Evolutionary conservation across 805 yeast genomes (phyloP).

Genomic region (Saturnispora sekii): DNA sequence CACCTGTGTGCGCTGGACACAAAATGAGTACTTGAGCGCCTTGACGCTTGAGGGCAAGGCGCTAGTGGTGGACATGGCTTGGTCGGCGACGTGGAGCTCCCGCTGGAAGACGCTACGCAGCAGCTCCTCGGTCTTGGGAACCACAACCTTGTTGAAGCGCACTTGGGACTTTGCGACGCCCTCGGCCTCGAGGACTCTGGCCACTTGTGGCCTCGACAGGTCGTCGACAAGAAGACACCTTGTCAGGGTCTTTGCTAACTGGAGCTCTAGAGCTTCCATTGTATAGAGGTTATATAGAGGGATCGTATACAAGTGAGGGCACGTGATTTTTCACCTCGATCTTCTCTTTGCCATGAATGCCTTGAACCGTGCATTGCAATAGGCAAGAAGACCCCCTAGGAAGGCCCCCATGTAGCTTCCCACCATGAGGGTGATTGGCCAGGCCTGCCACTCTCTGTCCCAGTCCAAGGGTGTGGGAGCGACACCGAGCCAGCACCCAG

Average conservation of each 20-base stretch:
- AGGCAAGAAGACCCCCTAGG: slow-evolving; percentile 34
- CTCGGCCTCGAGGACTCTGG: slow-evolving; percentile 23
- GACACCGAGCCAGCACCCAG: slow-evolving; percentile 91
- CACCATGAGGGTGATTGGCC: slow-evolving; percentile 82
- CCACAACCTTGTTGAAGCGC: slow-evolving; percentile 21
- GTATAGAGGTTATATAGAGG: too few relatives aligned
- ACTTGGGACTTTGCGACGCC: slow-evolving; percentile 16
- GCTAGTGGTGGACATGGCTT: slow-evolving; percentile 20
- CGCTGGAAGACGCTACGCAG: slow-evolving; percentile 16
- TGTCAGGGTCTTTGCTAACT: neutral
- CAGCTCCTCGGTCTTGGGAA: slow-evolving; percentile 8
- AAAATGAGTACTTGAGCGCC: slow-evolving; percentile 16
- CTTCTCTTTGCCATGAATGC: neutral
- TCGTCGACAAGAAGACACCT: neutral
- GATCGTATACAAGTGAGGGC: too few relatives aligned
- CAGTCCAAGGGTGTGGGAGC: slow-evolving; percentile 92
- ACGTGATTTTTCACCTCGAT: neutral
- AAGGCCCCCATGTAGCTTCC: slow-evolving; percentile 74
- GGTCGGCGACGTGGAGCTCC: slow-evolving; percentile 16
- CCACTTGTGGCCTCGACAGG: neutral
- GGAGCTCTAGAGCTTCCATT: neutral
- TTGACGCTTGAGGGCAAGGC: slow-evolving; percentile 16
- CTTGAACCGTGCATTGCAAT: slow-evolving; percentile 11
- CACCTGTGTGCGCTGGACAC: slow-evolving; percentile 9
- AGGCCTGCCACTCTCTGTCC: slow-evolving; percentile 95